Evolutionary conservation across 2,329 filamentous ascomycete species (phyloP).

Genomic region (Xylaria polymorpha): DNA sequence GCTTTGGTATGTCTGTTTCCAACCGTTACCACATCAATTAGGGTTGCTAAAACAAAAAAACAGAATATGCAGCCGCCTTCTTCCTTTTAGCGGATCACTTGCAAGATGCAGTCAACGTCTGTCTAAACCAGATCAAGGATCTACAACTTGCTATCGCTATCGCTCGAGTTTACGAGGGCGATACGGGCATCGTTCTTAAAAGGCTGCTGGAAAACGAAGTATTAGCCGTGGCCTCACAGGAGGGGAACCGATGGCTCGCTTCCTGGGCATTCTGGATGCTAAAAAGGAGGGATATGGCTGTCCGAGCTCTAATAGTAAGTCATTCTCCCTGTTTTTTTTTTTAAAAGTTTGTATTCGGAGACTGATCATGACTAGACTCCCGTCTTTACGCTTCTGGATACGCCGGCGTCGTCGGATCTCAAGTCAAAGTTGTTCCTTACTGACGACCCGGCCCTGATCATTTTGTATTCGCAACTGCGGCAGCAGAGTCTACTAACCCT

Average conservation of each 20-base stretch:
- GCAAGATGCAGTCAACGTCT: slow-evolving; percentile 86
- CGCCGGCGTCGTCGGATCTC: slow-evolving; percentile 74
- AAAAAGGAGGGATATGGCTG: slow-evolving; percentile 82
- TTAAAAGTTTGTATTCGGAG: not conserved
- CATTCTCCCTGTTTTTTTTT: too few relatives aligned
- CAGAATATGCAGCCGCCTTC: slow-evolving; percentile 94
- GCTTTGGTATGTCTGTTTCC: slow-evolving; percentile 79
- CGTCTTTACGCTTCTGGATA: slow-evolving; percentile 77
- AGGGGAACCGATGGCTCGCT: slow-evolving; percentile 92
- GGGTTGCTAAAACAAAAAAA: slow-evolving; percentile 25
- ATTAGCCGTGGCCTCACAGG: slow-evolving; percentile 77
- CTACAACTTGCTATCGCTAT: slow-evolving; percentile 90
- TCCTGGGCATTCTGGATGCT: slow-evolving; percentile 98
- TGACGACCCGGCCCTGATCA: slow-evolving; percentile 88
- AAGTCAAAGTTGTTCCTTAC: slow-evolving; percentile 84
- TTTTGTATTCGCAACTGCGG: slow-evolving; percentile 87
- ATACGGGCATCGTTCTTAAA: slow-evolving; percentile 78
- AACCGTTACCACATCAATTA: not conserved
- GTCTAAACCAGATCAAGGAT: slow-evolving; percentile 87
- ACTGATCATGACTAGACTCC: slow-evolving; percentile 68
- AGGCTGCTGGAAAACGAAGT: slow-evolving; percentile 83
- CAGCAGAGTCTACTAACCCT: slow-evolving; percentile 85
- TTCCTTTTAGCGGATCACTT: slow-evolving; percentile 90
- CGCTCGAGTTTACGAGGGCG: slow-evolving; percentile 87
- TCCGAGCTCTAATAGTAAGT: slow-evolving; percentile 82